Evolutionary conservation across 768 basidiomycete species (phyloP).

Genomic region (Brasilioporus rufonigricans): DNA sequence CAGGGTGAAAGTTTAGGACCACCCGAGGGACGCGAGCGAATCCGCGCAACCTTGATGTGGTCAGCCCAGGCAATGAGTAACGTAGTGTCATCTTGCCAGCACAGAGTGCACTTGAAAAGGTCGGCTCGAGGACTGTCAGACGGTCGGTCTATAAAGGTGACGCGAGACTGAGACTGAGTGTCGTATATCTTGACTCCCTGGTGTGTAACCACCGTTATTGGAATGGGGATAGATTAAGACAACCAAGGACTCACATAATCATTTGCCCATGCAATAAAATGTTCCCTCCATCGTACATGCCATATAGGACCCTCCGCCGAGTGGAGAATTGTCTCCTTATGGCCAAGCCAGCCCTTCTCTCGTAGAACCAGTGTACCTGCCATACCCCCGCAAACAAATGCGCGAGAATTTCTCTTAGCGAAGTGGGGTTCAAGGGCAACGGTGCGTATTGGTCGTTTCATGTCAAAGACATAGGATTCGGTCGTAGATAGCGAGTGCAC

Average conservation of each 20-base stretch:
- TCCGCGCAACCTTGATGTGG: conserved; percentile 83
- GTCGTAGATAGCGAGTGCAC: conserved; percentile 77
- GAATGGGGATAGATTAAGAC: not conserved
- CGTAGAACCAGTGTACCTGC: conserved; percentile 82
- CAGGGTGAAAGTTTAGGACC: conserved; percentile 54
- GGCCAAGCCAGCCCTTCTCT: conserved; percentile 96
- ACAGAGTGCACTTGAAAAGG: conserved; percentile 87
- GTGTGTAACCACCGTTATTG: not conserved
- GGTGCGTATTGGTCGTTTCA: conserved; percentile 89
- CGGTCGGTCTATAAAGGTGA: conserved; percentile 84
- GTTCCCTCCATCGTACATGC: conserved; percentile 83
- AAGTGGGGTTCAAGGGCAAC: conserved; percentile 91
- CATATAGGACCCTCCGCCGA: conserved; percentile 92
- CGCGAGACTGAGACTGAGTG: conserved; percentile 66
- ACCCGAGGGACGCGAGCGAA: conserved; percentile 58
- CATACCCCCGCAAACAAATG: conserved; percentile 90
- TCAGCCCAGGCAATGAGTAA: conserved; percentile 94
- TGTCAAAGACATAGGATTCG: conserved; percentile 83
- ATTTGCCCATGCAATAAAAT: conserved; percentile 94
- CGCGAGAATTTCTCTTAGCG: conserved; percentile 68
- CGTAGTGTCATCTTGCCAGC: conserved; percentile 91
- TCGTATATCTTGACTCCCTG: conserved; percentile 96
- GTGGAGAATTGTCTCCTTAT: conserved; percentile 84
- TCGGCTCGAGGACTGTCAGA: conserved; percentile 86
- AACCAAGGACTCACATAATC: conserved; percentile 60